Evolutionary conservation across 2,329 filamentous ascomycete genomes (phyloP).

Genomic region (Pestalotiopsis sp.): DNA sequence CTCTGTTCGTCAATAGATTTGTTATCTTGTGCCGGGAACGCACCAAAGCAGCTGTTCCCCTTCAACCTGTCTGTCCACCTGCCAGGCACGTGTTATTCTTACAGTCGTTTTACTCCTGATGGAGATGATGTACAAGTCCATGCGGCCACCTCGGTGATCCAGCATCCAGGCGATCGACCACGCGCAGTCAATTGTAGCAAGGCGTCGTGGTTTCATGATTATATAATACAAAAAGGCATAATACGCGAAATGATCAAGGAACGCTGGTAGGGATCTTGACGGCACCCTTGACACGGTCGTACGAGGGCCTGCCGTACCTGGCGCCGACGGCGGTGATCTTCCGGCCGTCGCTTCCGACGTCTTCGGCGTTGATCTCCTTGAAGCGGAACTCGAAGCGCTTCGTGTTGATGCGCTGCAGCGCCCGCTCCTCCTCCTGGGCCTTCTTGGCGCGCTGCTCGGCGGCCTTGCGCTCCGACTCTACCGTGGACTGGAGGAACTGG

Average conservation of each 20-base stretch:
- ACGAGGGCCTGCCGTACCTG: conserved; percentile 65
- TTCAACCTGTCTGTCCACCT: background rate
- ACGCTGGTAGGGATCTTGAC: conserved; percentile 70
- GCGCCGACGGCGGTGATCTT: conserved; percentile 56
- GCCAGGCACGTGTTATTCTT: background rate
- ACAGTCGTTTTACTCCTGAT: conserved; percentile 1
- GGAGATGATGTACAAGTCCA: conserved; percentile 1
- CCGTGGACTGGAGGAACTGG: conserved; percentile 40
- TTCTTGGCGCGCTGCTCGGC: conserved; percentile 38
- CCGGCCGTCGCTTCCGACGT: conserved; percentile 57
- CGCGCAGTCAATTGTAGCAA: background rate
- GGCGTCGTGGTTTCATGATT: background rate
- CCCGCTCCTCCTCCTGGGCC: conserved; percentile 33
- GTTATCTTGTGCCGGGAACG: background rate
- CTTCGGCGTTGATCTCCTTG: conserved; percentile 59
- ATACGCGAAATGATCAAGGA: conserved; percentile 38
- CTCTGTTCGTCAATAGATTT: background rate
- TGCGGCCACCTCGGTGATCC: background rate
- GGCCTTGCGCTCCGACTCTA: conserved; percentile 46
- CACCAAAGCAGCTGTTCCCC: background rate
- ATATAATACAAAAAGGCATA: background rate
- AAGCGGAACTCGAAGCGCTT: conserved; percentile 67
- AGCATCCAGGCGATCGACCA: background rate
- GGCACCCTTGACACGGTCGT: conserved; percentile 65
- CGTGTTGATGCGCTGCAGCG: conserved; percentile 48